Percentiles rank a stretch among this genome's conserved stretches.
These are phyloP conservation scores for Guyanaporus albipodus DNA, from an alignment of 768 basidiomycete species.

Conservation along the genomic window DNA sequence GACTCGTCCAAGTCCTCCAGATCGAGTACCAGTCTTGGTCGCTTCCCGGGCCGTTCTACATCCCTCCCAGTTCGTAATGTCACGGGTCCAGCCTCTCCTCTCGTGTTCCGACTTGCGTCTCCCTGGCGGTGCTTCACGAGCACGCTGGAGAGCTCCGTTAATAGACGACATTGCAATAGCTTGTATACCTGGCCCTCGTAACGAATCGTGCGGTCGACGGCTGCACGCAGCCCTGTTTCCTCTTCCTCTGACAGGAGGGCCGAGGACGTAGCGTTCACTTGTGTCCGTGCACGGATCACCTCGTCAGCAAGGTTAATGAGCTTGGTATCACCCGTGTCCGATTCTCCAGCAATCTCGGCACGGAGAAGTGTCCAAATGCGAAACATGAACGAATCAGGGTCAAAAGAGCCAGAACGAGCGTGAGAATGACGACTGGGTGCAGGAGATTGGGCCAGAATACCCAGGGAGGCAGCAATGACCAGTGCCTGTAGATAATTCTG, in stretches of 20 bases:
- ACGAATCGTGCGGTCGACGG: constrained; percentile 61
- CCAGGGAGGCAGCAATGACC: constrained; percentile 58
- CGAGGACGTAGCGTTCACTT: constrained; percentile 7
- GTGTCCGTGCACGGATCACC: constrained; percentile 52
- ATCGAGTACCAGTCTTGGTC: constrained; percentile 28
- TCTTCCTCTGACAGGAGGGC: constrained; percentile 35
- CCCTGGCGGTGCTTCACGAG: constrained; percentile 22
- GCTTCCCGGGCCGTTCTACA: constrained; percentile 19
- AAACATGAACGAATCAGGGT: constrained; percentile 42
- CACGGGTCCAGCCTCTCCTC: constrained; percentile 11
- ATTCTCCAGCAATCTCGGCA: constrained; percentile 44
- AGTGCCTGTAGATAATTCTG: constrained; percentile 74
- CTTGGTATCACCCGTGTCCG: constrained; percentile 43
- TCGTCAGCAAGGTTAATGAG: constrained; percentile 71
- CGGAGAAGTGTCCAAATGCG: constrained; percentile 66
- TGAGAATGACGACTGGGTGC: constrained; percentile 5
- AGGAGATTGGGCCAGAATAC: constrained; percentile 49
- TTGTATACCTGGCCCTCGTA: constrained; percentile 63
- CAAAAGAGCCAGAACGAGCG: constrained; percentile 6
- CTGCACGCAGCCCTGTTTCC: constrained; percentile 51
- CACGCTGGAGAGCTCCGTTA: constrained; percentile 35
- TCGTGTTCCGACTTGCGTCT: background rate
- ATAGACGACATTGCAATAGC: constrained; percentile 56
- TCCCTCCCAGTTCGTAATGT: constrained; percentile 33
- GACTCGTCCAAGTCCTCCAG: constrained; percentile 16